These are phyloP conservation scores for Aspergillus haitiensis DNA, from an alignment of 495 filamentous ascomycete species.

Conservation along the genomic window DNA sequence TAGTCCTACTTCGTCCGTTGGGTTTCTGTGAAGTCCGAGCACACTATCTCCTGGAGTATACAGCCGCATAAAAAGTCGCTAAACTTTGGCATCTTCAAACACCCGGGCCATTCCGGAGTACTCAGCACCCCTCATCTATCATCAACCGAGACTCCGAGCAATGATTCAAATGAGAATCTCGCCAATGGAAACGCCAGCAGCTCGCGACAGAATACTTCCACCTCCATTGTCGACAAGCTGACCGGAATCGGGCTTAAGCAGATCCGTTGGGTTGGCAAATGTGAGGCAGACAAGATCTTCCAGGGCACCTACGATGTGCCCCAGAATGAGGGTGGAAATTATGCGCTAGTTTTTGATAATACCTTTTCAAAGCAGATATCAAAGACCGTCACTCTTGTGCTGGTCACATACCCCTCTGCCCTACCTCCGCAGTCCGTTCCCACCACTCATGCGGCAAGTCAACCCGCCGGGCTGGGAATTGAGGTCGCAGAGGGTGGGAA, in stretches of 20 bases:
- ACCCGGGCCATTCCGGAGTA: conserved; percentile 68
- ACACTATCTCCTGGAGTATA: conserved; percentile 96
- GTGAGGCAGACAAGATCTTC: conserved; percentile 93
- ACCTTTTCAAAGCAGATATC: conserved; percentile 95
- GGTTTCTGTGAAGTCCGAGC: conserved; percentile 82
- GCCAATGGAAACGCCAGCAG: conserved; percentile 24
- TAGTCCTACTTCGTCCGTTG: conserved; percentile 98
- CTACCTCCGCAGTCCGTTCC: conserved; percentile 76
- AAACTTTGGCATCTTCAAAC: conserved; percentile 97
- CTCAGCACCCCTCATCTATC: conserved; percentile 43
- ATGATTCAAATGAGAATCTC: conserved; percentile 46
- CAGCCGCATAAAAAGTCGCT: conserved; percentile 97
- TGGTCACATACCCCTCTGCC: conserved; percentile 87
- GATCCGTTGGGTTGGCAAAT: conserved; percentile 89
- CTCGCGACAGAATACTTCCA: conserved; percentile 48
- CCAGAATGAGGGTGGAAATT: conserved; percentile 78
- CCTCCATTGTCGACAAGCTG: conserved; percentile 76
- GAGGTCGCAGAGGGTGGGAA: conserved; percentile 37
- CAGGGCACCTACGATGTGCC: conserved; percentile 84
- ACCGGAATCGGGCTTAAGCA: conserved; percentile 80
- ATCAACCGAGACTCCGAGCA: conserved; percentile 43
- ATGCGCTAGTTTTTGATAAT: conserved; percentile 96
- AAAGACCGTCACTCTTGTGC: conserved; percentile 91
- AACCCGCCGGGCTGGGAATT: conserved; percentile 36
- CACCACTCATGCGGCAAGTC: conserved; percentile 54